Evolutionary conservation across 139 green algal genomes (phyloP), one percentile per base, ranked within the genome.

Genomic region (Micractinium conductrix): DNA sequence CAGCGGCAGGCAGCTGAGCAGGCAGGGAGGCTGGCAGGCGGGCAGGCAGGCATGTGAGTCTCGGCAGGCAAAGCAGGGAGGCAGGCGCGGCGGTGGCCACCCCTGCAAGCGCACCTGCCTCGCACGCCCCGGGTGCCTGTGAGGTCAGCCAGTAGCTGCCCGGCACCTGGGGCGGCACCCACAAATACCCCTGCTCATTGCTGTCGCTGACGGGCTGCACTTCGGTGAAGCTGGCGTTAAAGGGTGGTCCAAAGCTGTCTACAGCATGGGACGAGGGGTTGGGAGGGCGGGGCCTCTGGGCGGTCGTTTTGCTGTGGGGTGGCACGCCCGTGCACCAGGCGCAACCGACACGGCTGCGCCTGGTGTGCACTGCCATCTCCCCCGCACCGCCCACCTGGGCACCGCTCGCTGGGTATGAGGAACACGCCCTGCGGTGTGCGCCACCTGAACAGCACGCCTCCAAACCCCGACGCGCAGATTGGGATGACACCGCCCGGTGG

Each of bases 341-440:
- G n/a, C n/a, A n/a, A n/a, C n/a, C n/a, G n/a, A n/a, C n/a, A n/a
- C n/a, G n/a, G n/a, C n/a, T n/a, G n/a, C n/a, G n/a, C n/a, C n/a
- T n/a, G n/a, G n/a, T n/a, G n/a, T n/a, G n/a, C n/a, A n/a, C n/a
- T 62, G 53, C 53, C 53, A 62, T 21, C 53, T 2, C 53, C 53
- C 12, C 21, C 37, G 38, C 73, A 42, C n/a, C 30, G 5, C 74
- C 10, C 76, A 82, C 76, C 38, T 40, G 76, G 76, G 58, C 76
- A 82, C 8, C 55, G 76, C 9, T 55, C 76, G 6, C 33, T 40
- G 38, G 62, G 58, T 26, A 82, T 82, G 22, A 55, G 76, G 40
- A 71, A 82, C 19, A 82, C 76, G 58, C 76, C 58, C 58, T 82
- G 76, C 10, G 76, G 76, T 19, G 55, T 26, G 28, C 42, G 62